Evolutionary conservation across 371 early-diverging fungal genomes (phyloP), one percentile per base, ranked within the genome.

Genomic region (Syncephalastrum racemosum): DNA sequence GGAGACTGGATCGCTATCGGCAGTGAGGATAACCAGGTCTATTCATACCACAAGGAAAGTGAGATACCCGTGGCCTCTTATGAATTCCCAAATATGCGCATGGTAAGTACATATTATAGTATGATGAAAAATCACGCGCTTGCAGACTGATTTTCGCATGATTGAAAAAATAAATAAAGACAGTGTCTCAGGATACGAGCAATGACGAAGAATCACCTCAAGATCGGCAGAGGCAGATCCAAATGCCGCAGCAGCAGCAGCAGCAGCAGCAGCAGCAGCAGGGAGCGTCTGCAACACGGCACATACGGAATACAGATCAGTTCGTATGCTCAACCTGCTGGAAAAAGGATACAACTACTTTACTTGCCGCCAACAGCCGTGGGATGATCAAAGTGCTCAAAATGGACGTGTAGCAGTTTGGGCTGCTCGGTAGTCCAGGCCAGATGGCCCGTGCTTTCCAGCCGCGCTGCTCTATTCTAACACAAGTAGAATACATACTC

Each of bases 281-380:
- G 36, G 36, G 36, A 31, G 20, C 27, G 22, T n/a, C 4, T 20
- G 15, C 36, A 46, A 48, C 13, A 41, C 7, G 56, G 36, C 2
- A 8, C 3, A 10, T 31, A 10, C 36, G 36, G 0, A 82, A 39
- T 79, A 77, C 23, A 68, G 65, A 5, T 49, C 66, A 0, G 85
- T 95, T 95, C 83, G 90, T 95, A 6, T 91, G 91, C 65, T 90
- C 93, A 8, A 89, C 96, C 2, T 92, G 92, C 60, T 95, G 93
- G 94, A 92, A 90, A 65, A 86, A 81, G 49, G 74, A 84, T 49
- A 73, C 90, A 4, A 88, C 86, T 47, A 82, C 83, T 6, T 53
- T 96, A 25, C 42, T 94, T n/a, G 87, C 91, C 0, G 94, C 94
- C 53, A 96, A 94, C 64, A 92, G 93, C 59, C 89, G 90, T 53